Percentiles rank a stretch among this genome's conserved stretches.
Evolutionary conservation across 2,329 filamentous ascomycete species (phyloP).

Genomic region (Calonectria crousiana): DNA sequence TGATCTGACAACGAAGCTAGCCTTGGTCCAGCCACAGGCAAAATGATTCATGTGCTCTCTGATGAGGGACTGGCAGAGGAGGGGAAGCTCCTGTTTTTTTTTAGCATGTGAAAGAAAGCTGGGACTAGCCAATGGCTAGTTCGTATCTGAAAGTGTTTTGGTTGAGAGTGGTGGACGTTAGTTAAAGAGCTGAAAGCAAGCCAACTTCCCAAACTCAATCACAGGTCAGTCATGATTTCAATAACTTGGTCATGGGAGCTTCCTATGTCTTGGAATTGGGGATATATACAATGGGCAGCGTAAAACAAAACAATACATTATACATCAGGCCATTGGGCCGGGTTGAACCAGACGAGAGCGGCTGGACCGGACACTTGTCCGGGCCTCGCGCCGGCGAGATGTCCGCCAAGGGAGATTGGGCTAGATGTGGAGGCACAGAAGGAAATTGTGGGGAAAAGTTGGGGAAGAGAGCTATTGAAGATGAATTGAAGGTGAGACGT

Average conservation of each 20-base stretch:
- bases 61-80: constrained; percentile 1
- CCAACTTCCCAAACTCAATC: neutral
- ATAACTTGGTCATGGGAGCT: neutral
- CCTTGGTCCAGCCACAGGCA: constrained; percentile 4
- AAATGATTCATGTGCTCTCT: constrained; percentile 25
- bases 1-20: constrained; percentile 12
- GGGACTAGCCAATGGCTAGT: neutral
- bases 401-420: constrained; percentile 21
- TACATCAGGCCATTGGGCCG: constrained; percentile 22
- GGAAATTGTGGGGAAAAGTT: constrained; percentile 27
- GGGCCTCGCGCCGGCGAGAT: constrained; percentile 20
- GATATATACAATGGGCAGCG: neutral
- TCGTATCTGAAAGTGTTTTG: neutral
- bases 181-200: neutral
- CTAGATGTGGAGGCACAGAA: constrained; percentile 11
- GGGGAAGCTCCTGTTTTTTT: neutral
- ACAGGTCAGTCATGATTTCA: neutral
- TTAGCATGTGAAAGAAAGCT: constrained; percentile 33
- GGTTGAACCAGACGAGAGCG: neutral
- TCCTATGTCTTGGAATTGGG: neutral
- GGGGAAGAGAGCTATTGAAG: constrained; percentile 14
- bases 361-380: constrained; percentile 25
- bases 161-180: neutral
- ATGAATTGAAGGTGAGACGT: neutral
- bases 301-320: neutral